phyloP scores from a whole-genome alignment of 176 grass and related monocot species.

The Hyparrhenia diplandra region DNA sequence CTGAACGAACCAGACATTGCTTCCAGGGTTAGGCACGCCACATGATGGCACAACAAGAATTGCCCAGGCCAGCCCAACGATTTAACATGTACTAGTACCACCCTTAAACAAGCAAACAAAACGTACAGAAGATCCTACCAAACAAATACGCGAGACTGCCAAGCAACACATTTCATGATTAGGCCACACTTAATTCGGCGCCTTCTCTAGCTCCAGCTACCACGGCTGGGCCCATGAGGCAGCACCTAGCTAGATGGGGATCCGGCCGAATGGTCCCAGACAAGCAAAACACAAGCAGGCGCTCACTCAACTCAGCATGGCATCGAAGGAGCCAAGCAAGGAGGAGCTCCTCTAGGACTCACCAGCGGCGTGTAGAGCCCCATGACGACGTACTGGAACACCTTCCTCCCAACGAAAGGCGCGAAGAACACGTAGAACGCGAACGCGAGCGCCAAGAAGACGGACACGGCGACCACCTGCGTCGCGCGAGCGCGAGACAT shows the following conservation, averaged over 20 bases:
- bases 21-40: constrained; percentile 10
- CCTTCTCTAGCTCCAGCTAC: constrained; percentile 32
- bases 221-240: constrained; percentile 19
- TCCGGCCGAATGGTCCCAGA: constrained; percentile 25
- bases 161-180: constrained; percentile 25
- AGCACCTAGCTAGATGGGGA: constrained; percentile 40
- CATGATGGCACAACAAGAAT: constrained; percentile 18
- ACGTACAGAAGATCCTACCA: constrained; percentile 8
- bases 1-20: not conserved
- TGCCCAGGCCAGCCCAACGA: not conserved
- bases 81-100: not conserved
- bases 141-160: not conserved
- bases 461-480: constrained; percentile 93
- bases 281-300: constrained; percentile 20
- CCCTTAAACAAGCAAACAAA: constrained; percentile 25
- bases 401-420: constrained; percentile 82
- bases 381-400: constrained; percentile 64
- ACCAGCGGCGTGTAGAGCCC: constrained; percentile 95
- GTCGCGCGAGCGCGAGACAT: not conserved
- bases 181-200: constrained; percentile 28
- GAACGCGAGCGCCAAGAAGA: constrained; percentile 89
- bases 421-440: constrained; percentile 99
- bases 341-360: constrained; percentile 28
- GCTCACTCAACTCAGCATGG: not conserved
- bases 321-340: not conserved